A percentile compares a stretch with the other conserved stretches of the same genome.
Evolutionary conservation across 2,329 filamentous ascomycete genomes (phyloP).

Genomic region (Pseudogymnoascus sp.): DNA sequence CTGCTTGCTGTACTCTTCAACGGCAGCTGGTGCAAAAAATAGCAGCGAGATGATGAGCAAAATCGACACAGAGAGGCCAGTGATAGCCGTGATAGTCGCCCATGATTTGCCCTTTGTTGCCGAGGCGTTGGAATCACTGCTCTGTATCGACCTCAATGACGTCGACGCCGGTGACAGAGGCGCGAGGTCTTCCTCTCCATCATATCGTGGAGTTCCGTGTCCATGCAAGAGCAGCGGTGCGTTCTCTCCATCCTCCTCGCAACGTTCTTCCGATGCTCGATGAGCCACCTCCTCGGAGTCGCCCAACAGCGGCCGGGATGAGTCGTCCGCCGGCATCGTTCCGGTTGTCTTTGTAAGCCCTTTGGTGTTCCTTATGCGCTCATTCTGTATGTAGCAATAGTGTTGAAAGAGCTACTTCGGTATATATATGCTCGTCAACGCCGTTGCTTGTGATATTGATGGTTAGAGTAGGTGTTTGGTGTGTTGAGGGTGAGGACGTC

Average conservation of each 20-base stretch:
- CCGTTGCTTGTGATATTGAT: background rate
- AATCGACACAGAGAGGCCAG: conserved; percentile 52
- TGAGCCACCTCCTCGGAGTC: background rate
- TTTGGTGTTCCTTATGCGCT: background rate
- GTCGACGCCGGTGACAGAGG: conserved; percentile 26
- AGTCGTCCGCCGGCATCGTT: background rate
- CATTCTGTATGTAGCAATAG: background rate
- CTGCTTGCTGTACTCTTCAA: conserved; percentile 79
- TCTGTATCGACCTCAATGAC: conserved; percentile 28
- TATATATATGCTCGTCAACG: background rate
- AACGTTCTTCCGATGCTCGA: background rate
- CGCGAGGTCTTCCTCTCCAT: conserved; percentile 20
- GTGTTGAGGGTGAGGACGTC: background rate
- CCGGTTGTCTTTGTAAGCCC: background rate
- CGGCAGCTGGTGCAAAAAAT: conserved; percentile 70
- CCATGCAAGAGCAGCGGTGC: background rate
- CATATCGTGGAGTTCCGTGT: conserved; percentile 19
- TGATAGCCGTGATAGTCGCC: conserved; percentile 70
- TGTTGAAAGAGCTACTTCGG: background rate
- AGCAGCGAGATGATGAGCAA: conserved; percentile 65
- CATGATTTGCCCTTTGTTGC: conserved; percentile 46
- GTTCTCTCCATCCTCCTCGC: background rate
- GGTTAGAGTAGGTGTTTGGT: background rate
- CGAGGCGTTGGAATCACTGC: conserved; percentile 20
- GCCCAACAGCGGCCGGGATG: conserved; percentile 2